Evolutionary conservation across 2,329 filamentous ascomycete species (phyloP), one percentile per base, ranked within the genome.

Genomic region (Aspergillus glaucus): DNA sequence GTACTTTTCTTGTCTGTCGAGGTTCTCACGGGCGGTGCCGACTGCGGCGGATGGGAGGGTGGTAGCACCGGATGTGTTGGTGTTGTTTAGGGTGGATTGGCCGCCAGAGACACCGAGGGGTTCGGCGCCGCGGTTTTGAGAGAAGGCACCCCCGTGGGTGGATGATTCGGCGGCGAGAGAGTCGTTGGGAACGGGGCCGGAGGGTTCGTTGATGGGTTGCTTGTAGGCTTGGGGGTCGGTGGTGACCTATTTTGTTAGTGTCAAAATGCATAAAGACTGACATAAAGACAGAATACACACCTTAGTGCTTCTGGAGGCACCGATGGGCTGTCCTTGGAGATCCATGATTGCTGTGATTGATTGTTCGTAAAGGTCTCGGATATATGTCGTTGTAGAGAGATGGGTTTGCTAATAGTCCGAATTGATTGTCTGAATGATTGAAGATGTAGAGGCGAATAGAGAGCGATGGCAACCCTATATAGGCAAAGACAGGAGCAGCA

Each of bases 151-250:
- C 49, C 77, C 77, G 19, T 72, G 57, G 43, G 75, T 71, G 50
- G 81, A 69, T 0, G 87, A 93, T 61, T 92, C 84, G 50, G 82
- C 85, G 9, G 88, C 88, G 4, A 94, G 81, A 6, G 87, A 92
- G 68, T 86, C 86, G 12, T 78, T 73, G 41, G 78, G 71, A 1
- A 92, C 77, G 22, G 75, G 60, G 46, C 88, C 88, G 4, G 84
- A 73, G 12, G 76, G 72, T 66, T 93, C 88, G 14, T 72, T 64
- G 50, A 75, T 78, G 24, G 80, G 78, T 43, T 79, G 67, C 41
- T 79, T 67, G 34, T 59, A 62, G 43, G 72, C 64, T 50, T 65
- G 61, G 46, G 76, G 73, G 61, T 80, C 79, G 43, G 64, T 75
- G 42, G 74, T 79, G 51, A 64, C 60, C 57, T 62, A 36, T 15